A percentile compares a stretch with the other conserved stretches of the same genome.
phyloP scores from a whole-genome alignment of 2,329 filamentous ascomycete genomes.

The Gyromitra esculenta region DNA sequence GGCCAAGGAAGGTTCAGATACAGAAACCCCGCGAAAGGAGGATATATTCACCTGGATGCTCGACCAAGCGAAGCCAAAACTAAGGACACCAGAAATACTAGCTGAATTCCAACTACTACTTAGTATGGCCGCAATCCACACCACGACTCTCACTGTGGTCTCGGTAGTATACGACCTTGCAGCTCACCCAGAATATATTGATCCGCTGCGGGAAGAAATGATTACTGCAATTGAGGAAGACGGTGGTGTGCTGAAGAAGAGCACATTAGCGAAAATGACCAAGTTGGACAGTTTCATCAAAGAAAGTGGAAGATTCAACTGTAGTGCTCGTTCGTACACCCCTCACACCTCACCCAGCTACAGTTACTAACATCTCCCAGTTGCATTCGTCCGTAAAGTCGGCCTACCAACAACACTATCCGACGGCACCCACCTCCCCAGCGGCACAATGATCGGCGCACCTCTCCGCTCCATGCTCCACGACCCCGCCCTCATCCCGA shows the following conservation, averaged over 20 bases:
- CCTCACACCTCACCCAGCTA: background rate
- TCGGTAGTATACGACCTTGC: conserved; percentile 68
- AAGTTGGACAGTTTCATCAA: conserved; percentile 66
- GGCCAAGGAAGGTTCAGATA: background rate
- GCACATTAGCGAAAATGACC: conserved; percentile 62
- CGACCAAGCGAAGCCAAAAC: background rate
- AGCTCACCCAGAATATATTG: conserved; percentile 65
- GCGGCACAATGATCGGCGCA: conserved; percentile 15
- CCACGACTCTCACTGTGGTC: conserved; percentile 63
- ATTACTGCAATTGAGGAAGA: conserved; percentile 62
- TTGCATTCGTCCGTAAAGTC: conserved; percentile 29
- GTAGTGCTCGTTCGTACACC: conserved; percentile 16
- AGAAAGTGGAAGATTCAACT: conserved; percentile 61
- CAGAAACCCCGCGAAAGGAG: conserved; percentile 11
- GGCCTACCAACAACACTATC: conserved; percentile 20
- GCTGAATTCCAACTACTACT: conserved; percentile 63
- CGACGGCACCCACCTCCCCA: conserved; percentile 36
- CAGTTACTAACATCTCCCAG: background rate
- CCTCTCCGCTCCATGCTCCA: background rate
- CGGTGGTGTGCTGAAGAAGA: conserved; percentile 60
- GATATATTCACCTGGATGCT: conserved; percentile 39
- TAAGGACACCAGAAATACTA: background rate
- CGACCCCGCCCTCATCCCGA: conserved; percentile 29
- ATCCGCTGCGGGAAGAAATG: conserved; percentile 67
- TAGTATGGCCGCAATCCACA: conserved; percentile 66